Conservation (phyloP, 257 asterid species). For the Echium plantagineum region DNA sequence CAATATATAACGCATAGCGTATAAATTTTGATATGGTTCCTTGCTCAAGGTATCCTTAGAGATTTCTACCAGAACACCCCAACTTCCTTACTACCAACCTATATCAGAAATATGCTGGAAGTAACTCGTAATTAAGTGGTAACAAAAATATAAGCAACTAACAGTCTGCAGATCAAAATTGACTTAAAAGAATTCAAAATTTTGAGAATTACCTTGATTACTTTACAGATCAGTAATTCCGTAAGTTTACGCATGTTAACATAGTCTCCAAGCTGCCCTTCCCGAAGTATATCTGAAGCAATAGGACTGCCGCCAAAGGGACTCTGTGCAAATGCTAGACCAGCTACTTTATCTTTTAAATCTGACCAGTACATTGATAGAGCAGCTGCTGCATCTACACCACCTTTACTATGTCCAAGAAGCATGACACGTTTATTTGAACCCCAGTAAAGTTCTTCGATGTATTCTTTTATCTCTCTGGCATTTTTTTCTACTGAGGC, state of each 20-base stretch:
- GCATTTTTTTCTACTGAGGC: slow-evolving; percentile 91
- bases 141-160: too few relatives aligned
- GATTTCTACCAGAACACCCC: too few relatives aligned
- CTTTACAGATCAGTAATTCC: slow-evolving; percentile 92
- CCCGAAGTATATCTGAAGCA: slow-evolving; percentile 85
- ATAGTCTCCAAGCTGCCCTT: slow-evolving; percentile 97
- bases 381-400: slow-evolving; percentile 90
- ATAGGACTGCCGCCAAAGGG: slow-evolving; percentile 97
- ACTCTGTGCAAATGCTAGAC: slow-evolving; percentile 84
- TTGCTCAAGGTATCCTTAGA: too few relatives aligned
- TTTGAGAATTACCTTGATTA: slow-evolving; percentile 57
- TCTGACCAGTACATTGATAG: slow-evolving; percentile 87
- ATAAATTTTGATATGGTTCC: too few relatives aligned
- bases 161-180: too few relatives aligned
- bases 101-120: too few relatives aligned
- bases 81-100: too few relatives aligned
- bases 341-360: slow-evolving; percentile 88
- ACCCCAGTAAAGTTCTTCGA: slow-evolving; percentile 94
- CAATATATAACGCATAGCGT: too few relatives aligned
- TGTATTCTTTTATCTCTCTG: slow-evolving; percentile 73
- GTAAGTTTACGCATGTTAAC: slow-evolving; percentile 85
- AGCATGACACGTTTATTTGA: slow-evolving; percentile 70
- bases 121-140: too few relatives aligned
- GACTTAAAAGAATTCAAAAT: too few relatives aligned
- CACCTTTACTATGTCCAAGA: slow-evolving; percentile 98